Percentiles rank a stretch among this genome's conserved stretches.
Evolutionary conservation across 2,329 filamentous ascomycete genomes (phyloP).

Genomic region (Endothia cerciana): DNA sequence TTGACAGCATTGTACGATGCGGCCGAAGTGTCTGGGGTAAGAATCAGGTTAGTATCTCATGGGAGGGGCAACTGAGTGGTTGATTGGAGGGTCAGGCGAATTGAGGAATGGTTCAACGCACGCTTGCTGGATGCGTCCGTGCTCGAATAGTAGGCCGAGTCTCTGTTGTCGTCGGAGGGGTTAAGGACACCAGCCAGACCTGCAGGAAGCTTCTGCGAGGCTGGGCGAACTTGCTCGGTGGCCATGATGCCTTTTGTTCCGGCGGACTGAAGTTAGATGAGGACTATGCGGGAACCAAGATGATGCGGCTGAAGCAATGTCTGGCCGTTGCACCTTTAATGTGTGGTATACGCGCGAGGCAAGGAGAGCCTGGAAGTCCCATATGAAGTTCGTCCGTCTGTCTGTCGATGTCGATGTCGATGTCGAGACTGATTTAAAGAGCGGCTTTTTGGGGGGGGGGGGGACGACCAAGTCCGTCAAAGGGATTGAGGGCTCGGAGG

Average conservation of each 20-base stretch:
- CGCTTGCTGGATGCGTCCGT: constrained; percentile 56
- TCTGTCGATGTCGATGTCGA: not conserved
- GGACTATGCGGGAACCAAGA: not conserved
- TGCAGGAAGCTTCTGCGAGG: constrained; percentile 51
- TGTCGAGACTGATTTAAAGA: not conserved
- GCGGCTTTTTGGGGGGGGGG: not conserved
- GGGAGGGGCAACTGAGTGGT: constrained; percentile 12
- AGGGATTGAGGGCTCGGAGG: not conserved
- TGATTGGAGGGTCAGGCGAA: constrained; percentile 4
- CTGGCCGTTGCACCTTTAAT: not conserved
- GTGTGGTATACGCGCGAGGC: not conserved
- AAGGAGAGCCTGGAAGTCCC: not conserved
- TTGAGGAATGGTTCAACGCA: constrained; percentile 38
- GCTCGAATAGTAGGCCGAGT: constrained; percentile 57
- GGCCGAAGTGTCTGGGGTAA: constrained; percentile 47
- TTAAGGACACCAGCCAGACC: constrained; percentile 57
- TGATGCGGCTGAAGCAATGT: not conserved
- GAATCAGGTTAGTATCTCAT: constrained; percentile 32
- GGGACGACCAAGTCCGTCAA: not conserved
- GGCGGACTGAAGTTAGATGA: not conserved
- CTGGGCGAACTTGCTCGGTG: constrained; percentile 46
- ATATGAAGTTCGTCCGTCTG: not conserved
- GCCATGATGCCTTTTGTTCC: constrained; percentile 25
- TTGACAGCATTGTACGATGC: constrained; percentile 48
- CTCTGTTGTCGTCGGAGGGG: constrained; percentile 53